A percentile compares a stretch with the other conserved stretches of the same genome.
phyloP scores from a whole-genome alignment of 164 flowering plant genomes.

The Umbilicus rupestris region DNA sequence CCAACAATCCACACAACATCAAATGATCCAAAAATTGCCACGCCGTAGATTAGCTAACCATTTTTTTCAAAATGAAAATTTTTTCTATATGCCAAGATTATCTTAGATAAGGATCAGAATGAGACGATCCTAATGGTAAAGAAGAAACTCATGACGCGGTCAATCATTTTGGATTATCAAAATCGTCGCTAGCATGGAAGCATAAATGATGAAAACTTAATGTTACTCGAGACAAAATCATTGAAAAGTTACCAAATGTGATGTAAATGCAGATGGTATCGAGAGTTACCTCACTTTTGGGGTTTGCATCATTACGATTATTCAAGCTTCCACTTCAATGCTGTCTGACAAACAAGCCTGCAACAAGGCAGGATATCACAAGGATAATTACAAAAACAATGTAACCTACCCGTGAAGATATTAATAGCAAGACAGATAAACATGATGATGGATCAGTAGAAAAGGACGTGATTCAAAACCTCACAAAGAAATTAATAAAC shows the following conservation, averaged over 20 bases:
- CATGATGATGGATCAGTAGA: neutral
- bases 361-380: slow-evolving; percentile 27
- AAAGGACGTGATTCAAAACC: neutral
- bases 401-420: slow-evolving; percentile 11
- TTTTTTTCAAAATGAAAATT: too few relatives aligned
- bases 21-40: too few relatives aligned
- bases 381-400: slow-evolving; percentile 15
- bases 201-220: neutral
- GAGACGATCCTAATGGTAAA: neutral
- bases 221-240: too few relatives aligned
- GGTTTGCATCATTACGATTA: slow-evolving; percentile 48
- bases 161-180: neutral
- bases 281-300: slow-evolving; percentile 52
- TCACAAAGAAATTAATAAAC: neutral
- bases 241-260: neutral
- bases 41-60: too few relatives aligned
- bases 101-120: neutral
- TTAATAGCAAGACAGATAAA: slow-evolving; percentile 10
- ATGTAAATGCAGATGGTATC: slow-evolving; percentile 7
- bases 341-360: slow-evolving; percentile 49
- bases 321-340: slow-evolving; percentile 21
- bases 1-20: too few relatives aligned
- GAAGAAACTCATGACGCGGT: too few relatives aligned
- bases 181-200: neutral
- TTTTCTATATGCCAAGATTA: too few relatives aligned